A percentile compares a stretch with the other conserved stretches of the same genome.
Evolutionary conservation across 495 filamentous ascomycete genomes (phyloP).

Genomic region (Lophiotrema nucula): DNA sequence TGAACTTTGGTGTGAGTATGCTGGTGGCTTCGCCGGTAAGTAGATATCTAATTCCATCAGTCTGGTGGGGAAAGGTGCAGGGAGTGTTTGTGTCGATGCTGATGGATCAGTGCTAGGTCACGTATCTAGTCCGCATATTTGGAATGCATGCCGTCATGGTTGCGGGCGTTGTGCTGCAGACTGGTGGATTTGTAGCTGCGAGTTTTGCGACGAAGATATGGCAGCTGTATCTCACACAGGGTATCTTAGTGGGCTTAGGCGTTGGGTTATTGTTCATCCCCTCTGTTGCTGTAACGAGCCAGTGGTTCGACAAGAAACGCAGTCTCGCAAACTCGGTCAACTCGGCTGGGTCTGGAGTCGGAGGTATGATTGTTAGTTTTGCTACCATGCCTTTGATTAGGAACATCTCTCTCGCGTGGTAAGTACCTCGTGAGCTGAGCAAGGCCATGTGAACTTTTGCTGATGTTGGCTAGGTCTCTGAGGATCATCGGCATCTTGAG

Average conservation of each 20-base stretch:
- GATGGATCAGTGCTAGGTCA: too few relatives aligned
- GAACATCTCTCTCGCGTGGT: too few relatives aligned
- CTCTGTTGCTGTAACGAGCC: conserved; percentile 49
- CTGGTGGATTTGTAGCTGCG: conserved; percentile 59
- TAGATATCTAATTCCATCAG: too few relatives aligned
- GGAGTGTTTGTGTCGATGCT: too few relatives aligned
- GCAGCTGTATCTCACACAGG: conserved; percentile 63
- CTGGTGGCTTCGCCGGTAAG: conserved; percentile 64
- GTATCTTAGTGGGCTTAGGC: conserved; percentile 51
- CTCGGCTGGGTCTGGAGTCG: conserved; percentile 55
- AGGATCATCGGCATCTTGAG: conserved; percentile 25
- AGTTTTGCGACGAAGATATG: conserved; percentile 68
- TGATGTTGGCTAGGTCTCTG: conserved; percentile 32
- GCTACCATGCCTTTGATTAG: conserved; percentile 45
- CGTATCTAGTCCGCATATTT: conserved; percentile 52
- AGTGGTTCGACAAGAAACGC: conserved; percentile 54
- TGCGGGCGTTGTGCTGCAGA: conserved; percentile 60
- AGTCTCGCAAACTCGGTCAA: conserved; percentile 54
- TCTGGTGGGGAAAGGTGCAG: too few relatives aligned
- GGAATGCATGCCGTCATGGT: conserved; percentile 59
- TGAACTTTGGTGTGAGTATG: conserved; percentile 65
- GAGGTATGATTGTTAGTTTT: conserved; percentile 55
- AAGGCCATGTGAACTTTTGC: too few relatives aligned
- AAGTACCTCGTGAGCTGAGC: too few relatives aligned
- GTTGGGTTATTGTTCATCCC: conserved; percentile 53